phyloP scores from a whole-genome alignment of 306 rosid species.

The Gastrolobium bilobum region DNA sequence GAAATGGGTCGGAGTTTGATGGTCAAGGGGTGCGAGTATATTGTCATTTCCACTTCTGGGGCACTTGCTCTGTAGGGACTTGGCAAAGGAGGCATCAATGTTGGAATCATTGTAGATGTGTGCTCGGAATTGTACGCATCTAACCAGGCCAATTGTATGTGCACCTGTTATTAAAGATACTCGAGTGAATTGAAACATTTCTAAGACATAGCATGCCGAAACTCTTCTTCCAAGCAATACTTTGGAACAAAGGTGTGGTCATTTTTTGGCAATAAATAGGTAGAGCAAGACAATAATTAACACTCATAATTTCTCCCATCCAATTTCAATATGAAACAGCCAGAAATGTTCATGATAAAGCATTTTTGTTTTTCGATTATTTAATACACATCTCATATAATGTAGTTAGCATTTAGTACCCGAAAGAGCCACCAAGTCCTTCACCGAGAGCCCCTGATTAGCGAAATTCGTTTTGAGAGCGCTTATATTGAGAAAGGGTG shows the following conservation, averaged over 20 bases:
- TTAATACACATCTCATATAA: background rate
- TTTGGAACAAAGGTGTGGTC: background rate
- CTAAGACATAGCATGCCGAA: background rate
- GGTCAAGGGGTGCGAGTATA: slow-evolving; percentile 50
- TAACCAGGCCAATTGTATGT: slow-evolving; percentile 63
- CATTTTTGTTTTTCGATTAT: background rate
- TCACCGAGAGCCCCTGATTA: slow-evolving; percentile 46
- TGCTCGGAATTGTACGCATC: slow-evolving; percentile 52
- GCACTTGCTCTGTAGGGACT: slow-evolving; percentile 52
- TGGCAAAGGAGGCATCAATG: slow-evolving; percentile 57
- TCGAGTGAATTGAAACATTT: slow-evolving; percentile 6
- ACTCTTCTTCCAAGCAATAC: background rate
- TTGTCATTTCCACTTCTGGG: slow-evolving; percentile 53
- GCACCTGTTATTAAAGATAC: slow-evolving; percentile 45
- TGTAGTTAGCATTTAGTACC: slow-evolving; percentile 42
- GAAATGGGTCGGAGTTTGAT: slow-evolving; percentile 55
- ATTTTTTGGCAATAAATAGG: background rate
- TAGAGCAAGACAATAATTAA: background rate
- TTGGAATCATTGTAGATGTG: slow-evolving; percentile 59
- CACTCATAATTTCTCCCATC: background rate
- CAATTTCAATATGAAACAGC: background rate
- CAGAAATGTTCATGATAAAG: background rate
- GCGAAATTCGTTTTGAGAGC: slow-evolving; percentile 50
- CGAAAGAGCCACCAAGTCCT: slow-evolving; percentile 60
- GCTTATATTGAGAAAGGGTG: slow-evolving; percentile 42